phyloP scores from a whole-genome alignment of 306 rosid species.

The Sicyos baderoa region DNA sequence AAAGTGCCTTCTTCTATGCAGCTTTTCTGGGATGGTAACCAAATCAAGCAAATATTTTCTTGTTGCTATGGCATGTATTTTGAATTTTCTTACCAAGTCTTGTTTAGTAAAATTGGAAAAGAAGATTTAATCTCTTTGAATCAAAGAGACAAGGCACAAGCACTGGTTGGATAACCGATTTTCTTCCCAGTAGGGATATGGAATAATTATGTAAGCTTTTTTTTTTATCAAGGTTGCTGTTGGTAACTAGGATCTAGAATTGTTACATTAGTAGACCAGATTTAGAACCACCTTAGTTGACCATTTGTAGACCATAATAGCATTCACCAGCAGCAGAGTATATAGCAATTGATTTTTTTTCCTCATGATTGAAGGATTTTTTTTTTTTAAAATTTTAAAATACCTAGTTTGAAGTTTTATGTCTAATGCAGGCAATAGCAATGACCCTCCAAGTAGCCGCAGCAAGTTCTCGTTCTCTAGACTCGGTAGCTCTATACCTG shows the following conservation, averaged over 20 bases:
- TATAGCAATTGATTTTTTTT: background rate
- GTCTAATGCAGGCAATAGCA: background rate
- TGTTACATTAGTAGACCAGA: background rate
- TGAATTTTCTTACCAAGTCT: background rate
- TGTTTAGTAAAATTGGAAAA: background rate
- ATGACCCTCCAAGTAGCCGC: background rate
- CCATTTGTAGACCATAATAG: background rate
- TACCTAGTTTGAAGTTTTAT: background rate
- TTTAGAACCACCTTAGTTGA: background rate
- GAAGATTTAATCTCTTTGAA: conserved; percentile 2
- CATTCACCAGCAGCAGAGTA: background rate
- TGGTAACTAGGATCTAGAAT: background rate
- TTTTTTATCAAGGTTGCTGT: background rate
- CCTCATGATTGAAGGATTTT: background rate
- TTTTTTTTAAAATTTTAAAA: no score
- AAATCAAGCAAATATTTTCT: conserved; percentile 12
- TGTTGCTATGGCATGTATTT: background rate
- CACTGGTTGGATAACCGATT: background rate
- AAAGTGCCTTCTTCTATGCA: conserved; percentile 79
- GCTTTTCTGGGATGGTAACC: conserved; percentile 93
- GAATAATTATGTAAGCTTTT: background rate
- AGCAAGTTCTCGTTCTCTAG: background rate
- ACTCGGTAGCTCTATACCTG: background rate
- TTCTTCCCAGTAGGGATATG: background rate
- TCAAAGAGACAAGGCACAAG: background rate